A percentile compares a stretch with the other conserved stretches of the same genome.
Evolutionary conservation across 2,329 filamentous ascomycete genomes (phyloP).

Genomic region (Cercospora sp.): DNA sequence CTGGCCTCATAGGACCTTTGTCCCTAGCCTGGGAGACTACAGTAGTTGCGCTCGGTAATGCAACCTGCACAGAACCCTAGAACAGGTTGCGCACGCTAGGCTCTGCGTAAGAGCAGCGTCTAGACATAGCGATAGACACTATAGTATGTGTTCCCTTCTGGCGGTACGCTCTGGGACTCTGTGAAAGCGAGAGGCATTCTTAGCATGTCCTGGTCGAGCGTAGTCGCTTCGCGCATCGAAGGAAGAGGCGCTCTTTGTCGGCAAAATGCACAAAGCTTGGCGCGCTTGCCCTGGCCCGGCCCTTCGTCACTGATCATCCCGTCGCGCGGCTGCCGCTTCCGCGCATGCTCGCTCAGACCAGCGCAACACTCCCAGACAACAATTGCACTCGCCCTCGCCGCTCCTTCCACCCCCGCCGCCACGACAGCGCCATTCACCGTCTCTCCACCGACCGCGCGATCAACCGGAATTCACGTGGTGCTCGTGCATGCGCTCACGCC

Average conservation of each 20-base stretch:
- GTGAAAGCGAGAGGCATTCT: not conserved
- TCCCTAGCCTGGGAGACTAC: not conserved
- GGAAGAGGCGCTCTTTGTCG: not conserved
- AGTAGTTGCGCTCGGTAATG: not conserved
- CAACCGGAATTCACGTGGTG: not conserved
- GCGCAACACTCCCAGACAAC: not conserved
- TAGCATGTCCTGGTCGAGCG: not conserved
- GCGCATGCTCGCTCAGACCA: constrained; percentile 1
- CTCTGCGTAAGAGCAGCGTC: not conserved
- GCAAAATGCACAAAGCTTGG: constrained; percentile 1
- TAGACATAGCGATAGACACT: not conserved
- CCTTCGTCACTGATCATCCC: constrained; percentile 4
- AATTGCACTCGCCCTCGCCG: constrained; percentile 3
- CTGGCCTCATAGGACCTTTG: not conserved
- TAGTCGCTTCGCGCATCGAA: not conserved
- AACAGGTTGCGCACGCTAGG: not conserved
- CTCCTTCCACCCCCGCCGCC: not conserved
- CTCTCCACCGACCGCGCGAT: not conserved
- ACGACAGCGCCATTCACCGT: not conserved
- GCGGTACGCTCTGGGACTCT: not conserved
- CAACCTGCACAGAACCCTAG: not conserved
- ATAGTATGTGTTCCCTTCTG: not conserved
- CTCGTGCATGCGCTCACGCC: not conserved
- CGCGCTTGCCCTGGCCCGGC: not conserved
- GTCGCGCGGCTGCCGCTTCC: constrained; percentile 1